phyloP scores from a whole-genome alignment of 208 protist genomes.

The Trypanosoma scelopori region DNA sequence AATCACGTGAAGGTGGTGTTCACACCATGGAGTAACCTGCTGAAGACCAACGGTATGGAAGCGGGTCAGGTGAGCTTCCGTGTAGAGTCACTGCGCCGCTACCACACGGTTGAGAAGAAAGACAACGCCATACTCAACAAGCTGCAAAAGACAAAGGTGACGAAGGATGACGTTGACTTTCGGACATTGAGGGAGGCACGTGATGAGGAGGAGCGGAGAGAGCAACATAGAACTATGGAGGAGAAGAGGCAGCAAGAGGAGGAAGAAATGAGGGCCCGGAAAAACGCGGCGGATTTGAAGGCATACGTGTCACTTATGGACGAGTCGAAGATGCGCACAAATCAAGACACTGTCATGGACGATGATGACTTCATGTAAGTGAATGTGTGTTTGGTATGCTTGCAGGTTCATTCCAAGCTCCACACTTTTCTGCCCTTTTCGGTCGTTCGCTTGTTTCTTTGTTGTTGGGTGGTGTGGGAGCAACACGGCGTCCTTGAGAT shows the following conservation, averaged over 20 bases:
- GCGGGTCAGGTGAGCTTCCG: conserved; percentile 96
- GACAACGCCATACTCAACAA: conserved; percentile 88
- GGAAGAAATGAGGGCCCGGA: conserved; percentile 67
- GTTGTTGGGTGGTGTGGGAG: background rate
- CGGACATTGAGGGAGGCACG: conserved; percentile 71
- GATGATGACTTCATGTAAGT: conserved; percentile 91
- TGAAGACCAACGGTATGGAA: conserved; percentile 96
- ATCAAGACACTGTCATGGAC: conserved; percentile 77
- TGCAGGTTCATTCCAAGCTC: background rate
- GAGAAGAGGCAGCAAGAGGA: conserved; percentile 64
- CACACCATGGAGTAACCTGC: conserved; percentile 97
- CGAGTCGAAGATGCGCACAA: conserved; percentile 79
- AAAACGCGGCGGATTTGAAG: conserved; percentile 72
- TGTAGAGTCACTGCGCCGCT: conserved; percentile 80
- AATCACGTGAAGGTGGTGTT: conserved; percentile 95
- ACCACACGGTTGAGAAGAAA: conserved; percentile 78
- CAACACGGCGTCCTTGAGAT: background rate
- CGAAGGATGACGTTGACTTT: conserved; percentile 90
- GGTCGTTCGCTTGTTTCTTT: background rate
- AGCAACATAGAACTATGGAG: conserved; percentile 39
- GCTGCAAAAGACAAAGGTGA: conserved; percentile 93
- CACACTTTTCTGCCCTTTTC: background rate
- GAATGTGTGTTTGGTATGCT: background rate
- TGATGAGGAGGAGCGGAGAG: conserved; percentile 64
- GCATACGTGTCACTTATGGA: conserved; percentile 85